A percentile compares a stretch with the other conserved stretches of the same genome.
These are phyloP conservation scores for Colletotrichum tamarilloi DNA, from an alignment of 2,329 filamentous ascomycete species.

Conservation along the genomic window DNA sequence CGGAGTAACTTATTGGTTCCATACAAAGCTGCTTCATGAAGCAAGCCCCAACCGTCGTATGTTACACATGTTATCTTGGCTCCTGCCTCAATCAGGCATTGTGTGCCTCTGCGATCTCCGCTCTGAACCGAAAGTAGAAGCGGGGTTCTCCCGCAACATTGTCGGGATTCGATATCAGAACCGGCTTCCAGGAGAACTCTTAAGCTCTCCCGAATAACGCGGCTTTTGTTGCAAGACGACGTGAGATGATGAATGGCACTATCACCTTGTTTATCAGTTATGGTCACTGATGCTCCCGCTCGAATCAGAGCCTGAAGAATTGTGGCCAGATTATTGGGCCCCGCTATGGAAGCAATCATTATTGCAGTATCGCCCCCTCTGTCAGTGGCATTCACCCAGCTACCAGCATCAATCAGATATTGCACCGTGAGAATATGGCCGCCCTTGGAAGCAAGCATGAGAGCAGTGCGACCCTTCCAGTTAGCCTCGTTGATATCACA, in stretches of 20 bases:
- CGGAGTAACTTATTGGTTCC: accelerated
- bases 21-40: background rate
- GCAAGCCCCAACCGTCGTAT: accelerated
- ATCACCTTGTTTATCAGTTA: no score
- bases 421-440: background rate
- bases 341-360: accelerated
- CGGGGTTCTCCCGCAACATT: background rate
- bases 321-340: background rate
- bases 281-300: background rate
- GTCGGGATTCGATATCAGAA: background rate
- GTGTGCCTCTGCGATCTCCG: accelerated
- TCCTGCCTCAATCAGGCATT: background rate
- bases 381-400: accelerated
- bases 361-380: accelerated
- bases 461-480: background rate
- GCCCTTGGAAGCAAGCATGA: accelerated
- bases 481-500: background rate
- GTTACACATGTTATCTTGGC: accelerated
- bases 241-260: background rate
- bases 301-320: background rate
- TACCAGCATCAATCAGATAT: background rate
- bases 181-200: background rate
- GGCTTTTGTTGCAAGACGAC: accelerated
- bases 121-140: accelerated
- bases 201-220: accelerated